Evolutionary conservation across 495 filamentous ascomycete species (phyloP).

Genomic region (Neurospora sp.): DNA sequence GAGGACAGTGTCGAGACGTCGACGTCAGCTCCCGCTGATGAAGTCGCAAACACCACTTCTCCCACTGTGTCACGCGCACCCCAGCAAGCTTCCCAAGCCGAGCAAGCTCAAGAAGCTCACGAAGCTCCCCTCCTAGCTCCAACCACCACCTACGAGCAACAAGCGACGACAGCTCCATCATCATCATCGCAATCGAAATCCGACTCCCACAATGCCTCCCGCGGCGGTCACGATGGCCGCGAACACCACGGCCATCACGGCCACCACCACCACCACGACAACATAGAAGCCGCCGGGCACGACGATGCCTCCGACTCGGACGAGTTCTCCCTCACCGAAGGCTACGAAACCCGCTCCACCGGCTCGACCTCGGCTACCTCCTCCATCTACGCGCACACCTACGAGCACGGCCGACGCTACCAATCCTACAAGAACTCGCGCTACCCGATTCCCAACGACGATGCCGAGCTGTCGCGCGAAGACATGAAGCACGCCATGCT

Average conservation of each 20-base stretch:
- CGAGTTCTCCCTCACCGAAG: conserved; percentile 22
- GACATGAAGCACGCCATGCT: conserved; percentile 36
- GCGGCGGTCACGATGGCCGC: neutral
- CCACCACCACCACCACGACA: neutral
- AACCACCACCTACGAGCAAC: neutral
- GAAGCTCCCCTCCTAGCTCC: neutral
- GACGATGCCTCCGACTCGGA: conserved; percentile 11
- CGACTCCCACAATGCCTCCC: neutral
- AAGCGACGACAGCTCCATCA: neutral
- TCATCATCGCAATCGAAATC: neutral
- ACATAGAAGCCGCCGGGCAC: conserved; percentile 14
- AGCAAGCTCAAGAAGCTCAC: neutral
- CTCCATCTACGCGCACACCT: conserved; percentile 30
- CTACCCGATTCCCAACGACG: conserved; percentile 49
- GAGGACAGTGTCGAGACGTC: neutral
- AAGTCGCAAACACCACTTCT: neutral
- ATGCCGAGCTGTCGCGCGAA: conserved; percentile 38
- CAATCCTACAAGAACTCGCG: conserved; percentile 43
- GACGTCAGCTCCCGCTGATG: neutral
- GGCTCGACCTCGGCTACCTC: conserved; percentile 32
- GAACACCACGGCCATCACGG: neutral
- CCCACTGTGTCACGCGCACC: neutral
- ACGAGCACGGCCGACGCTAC: conserved; percentile 51
- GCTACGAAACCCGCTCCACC: conserved; percentile 11
- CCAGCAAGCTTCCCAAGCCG: neutral